Evolutionary conservation across 495 filamentous ascomycete genomes (phyloP).

Genomic region (Bryoglossum gracile): DNA sequence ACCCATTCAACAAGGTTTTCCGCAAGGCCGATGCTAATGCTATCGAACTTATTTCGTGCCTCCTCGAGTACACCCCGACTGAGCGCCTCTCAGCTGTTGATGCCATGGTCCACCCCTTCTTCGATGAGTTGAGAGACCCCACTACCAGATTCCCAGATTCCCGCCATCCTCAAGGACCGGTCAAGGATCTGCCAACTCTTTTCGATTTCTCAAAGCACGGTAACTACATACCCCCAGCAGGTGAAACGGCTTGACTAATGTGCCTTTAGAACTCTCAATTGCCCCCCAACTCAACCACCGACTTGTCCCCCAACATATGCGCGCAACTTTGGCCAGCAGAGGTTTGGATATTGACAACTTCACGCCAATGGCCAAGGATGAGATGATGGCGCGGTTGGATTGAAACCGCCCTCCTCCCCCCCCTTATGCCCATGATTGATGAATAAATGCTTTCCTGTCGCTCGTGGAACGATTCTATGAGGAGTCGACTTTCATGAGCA

Average conservation of each 20-base stretch:
- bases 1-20: slow-evolving; percentile 99
- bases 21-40: slow-evolving; percentile 86
- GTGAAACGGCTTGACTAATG: background rate
- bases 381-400: slow-evolving; percentile 97
- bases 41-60: slow-evolving; percentile 87
- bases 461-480: slow-evolving; percentile 15
- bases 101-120: slow-evolving; percentile 98
- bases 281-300: slow-evolving; percentile 76
- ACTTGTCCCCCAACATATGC: slow-evolving; percentile 79
- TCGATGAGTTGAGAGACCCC: slow-evolving; percentile 90
- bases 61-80: slow-evolving; percentile 95
- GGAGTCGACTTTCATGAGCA: slow-evolving; percentile 16
- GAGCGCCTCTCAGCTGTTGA: slow-evolving; percentile 90
- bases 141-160: slow-evolving; percentile 87
- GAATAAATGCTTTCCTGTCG: slow-evolving; percentile 27
- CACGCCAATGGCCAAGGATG: slow-evolving; percentile 77
- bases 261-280: slow-evolving; percentile 82
- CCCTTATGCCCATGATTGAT: slow-evolving; percentile 17
- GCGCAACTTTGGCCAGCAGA: slow-evolving; percentile 59
- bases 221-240: slow-evolving; percentile 36
- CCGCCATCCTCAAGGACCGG: slow-evolving; percentile 67
- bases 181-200: slow-evolving; percentile 74
- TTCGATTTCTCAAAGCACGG: slow-evolving; percentile 95
- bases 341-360: slow-evolving; percentile 94
- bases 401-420: slow-evolving; percentile 41